Percentiles rank a stretch among this genome's conserved stretches.
Evolutionary conservation across 1,284 basidiomycete species (phyloP).

Genomic region (Papiliotrema fonsecae): DNA sequence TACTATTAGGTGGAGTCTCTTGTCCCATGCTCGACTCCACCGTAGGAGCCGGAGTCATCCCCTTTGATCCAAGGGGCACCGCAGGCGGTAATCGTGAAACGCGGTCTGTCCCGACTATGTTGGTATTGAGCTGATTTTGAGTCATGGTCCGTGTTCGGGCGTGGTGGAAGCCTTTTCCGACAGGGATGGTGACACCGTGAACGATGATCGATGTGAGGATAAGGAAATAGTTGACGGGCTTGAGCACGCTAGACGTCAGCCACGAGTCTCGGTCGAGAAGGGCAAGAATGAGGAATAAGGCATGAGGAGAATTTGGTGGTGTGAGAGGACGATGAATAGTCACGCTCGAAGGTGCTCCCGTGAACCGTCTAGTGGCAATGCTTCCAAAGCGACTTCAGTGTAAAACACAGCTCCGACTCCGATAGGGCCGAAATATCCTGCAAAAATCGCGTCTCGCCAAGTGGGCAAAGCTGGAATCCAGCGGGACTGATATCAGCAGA

Average conservation of each 20-base stretch:
- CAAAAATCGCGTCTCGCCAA: slow-evolving; percentile 44
- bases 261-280: not conserved
- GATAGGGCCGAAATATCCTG: slow-evolving; percentile 47
- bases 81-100: slow-evolving; percentile 1
- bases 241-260: slow-evolving; percentile 32
- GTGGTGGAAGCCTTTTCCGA: slow-evolving; percentile 35
- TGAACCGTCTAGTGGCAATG: slow-evolving; percentile 48
- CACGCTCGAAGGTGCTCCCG: slow-evolving; percentile 40
- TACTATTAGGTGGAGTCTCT: not conserved
- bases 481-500: slow-evolving; percentile 29
- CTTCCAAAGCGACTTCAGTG: slow-evolving; percentile 50
- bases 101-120: not conserved
- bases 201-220: slow-evolving; percentile 52
- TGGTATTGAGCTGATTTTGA: not conserved
- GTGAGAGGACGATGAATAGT: slow-evolving; percentile 1
- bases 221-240: slow-evolving; percentile 53
- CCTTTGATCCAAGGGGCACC: not conserved
- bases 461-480: slow-evolving; percentile 39
- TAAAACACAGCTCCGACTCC: slow-evolving; percentile 52
- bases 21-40: not conserved
- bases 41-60: not conserved
- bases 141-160: slow-evolving; percentile 11
- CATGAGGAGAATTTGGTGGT: not conserved
- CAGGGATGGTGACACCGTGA: slow-evolving; percentile 49
- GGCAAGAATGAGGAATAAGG: not conserved